Evolutionary conservation across 2,329 filamentous ascomycete genomes (phyloP), one percentile per base, ranked within the genome.

Genomic region (Penicillium paneum): DNA sequence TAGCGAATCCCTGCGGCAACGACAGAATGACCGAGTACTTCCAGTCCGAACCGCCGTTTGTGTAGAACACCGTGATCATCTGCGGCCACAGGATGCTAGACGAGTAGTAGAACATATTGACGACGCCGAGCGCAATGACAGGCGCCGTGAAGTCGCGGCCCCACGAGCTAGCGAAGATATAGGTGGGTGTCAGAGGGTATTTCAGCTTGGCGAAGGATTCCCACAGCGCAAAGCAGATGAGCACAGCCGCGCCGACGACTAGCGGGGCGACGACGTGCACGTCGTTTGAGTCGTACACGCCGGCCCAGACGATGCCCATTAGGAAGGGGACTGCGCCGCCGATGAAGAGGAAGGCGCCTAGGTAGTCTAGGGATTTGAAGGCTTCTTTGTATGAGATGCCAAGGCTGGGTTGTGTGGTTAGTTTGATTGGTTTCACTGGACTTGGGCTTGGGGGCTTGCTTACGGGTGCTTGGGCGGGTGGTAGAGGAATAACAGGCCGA

Each of bases 81-180:
- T 75, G 76, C 0, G 78, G 78, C 59, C 73, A 79, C 13, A 79
- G 66, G 40, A 80, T 73, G 55, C 75, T 78, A 39, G 71, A 73
- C 32, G 72, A 73, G 62, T 80, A 81, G 66, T 80, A 81, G 62
- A 80, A 80, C 78, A 81, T 81, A 52, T 76, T 80, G 19, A 80
- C 71, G 41, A 81, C 74, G 39, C 73, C 74, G 0, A 74, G 69
- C 3, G 74, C 74, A 26, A 80, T 68, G 35, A 74, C 76, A 0
- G 78, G 77, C 0, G 74, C 77, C 0, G 78, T 79, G 40, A 81
- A 73, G 40, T 79, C 76, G n/a, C 78, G 70, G 1, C 78, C 78
- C 29, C 70, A 64, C 12, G 73, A 73, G 10, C 72, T 67, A 5
- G 74, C 74, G 62, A 81, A 81, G 60, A 81, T 68, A 43, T 72